A percentile compares a stretch with the other conserved stretches of the same genome.
phyloP scores from a whole-genome alignment of 345 rosid species.

The Salix viminalis region DNA sequence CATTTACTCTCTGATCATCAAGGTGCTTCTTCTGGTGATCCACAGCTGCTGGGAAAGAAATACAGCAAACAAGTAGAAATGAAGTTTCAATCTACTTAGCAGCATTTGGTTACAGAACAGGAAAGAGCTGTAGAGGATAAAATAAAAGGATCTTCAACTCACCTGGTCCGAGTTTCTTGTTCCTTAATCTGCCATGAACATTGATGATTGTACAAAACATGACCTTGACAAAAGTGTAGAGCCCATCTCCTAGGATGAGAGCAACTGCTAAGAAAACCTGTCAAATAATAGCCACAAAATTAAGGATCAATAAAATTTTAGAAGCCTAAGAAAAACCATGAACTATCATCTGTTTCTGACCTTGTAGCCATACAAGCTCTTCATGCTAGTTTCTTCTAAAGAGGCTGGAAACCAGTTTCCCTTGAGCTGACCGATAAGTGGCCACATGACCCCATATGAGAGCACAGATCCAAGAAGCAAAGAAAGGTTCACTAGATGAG shows the following conservation, averaged over 20 bases:
- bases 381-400: slow-evolving; percentile 71
- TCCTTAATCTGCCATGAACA: slow-evolving; percentile 45
- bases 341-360: slow-evolving; percentile 26
- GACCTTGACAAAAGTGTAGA: slow-evolving; percentile 79
- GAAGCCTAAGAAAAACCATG: not conserved
- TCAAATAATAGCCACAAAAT: not conserved
- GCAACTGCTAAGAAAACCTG: slow-evolving; percentile 79
- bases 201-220: slow-evolving; percentile 42
- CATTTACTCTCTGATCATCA: slow-evolving; percentile 48
- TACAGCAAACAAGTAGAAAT: not conserved
- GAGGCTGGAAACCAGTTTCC: slow-evolving; percentile 72
- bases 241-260: slow-evolving; percentile 87
- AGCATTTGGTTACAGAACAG: not conserved
- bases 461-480: slow-evolving; percentile 77
- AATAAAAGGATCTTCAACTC: not conserved
- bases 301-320: not conserved
- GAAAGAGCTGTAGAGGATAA: not conserved
- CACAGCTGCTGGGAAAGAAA: not conserved
- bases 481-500: slow-evolving; percentile 84
- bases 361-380: slow-evolving; percentile 87
- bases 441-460: slow-evolving; percentile 89
- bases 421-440: slow-evolving; percentile 58
- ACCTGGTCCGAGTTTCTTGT: slow-evolving; percentile 29
- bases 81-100: not conserved
- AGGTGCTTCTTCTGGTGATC: slow-evolving; percentile 22